Evolutionary conservation across 2,329 filamentous ascomycete genomes (phyloP).

Genomic region (Calonectria naviculata): DNA sequence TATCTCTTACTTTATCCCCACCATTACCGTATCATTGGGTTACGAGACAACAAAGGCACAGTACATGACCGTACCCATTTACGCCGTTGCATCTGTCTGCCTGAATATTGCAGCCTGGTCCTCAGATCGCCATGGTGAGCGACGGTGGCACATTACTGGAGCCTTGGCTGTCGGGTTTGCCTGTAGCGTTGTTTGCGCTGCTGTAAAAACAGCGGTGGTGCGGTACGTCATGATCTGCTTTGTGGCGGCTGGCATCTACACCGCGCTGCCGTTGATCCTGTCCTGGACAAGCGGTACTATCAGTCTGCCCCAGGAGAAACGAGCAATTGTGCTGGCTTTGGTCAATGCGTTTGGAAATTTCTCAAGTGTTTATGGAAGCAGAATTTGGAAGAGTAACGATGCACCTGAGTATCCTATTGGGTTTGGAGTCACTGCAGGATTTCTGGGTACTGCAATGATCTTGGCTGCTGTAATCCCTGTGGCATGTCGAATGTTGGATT

Average conservation of each 20-base stretch:
- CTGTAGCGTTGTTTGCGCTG: slow-evolving; percentile 7
- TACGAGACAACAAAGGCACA: slow-evolving; percentile 53
- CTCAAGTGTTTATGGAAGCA: slow-evolving; percentile 20
- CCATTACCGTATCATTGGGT: slow-evolving; percentile 59
- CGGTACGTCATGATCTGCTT: slow-evolving; percentile 31
- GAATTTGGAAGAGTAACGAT: slow-evolving; percentile 41
- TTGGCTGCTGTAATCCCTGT: slow-evolving; percentile 38
- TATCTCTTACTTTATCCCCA: slow-evolving; percentile 65
- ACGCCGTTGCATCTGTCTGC: neutral
- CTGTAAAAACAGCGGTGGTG: neutral
- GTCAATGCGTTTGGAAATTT: slow-evolving; percentile 22
- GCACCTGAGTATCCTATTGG: slow-evolving; percentile 40
- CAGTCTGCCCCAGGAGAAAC: slow-evolving; percentile 13
- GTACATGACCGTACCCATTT: slow-evolving; percentile 27
- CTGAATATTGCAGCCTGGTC: slow-evolving; percentile 18
- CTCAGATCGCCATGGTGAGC: slow-evolving; percentile 13
- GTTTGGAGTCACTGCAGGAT: slow-evolving; percentile 43
- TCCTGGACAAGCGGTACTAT: slow-evolving; percentile 22
- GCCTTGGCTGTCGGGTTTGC: neutral
- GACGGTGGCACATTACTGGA: slow-evolving; percentile 13
- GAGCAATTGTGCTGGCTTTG: slow-evolving; percentile 7
- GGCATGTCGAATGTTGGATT: slow-evolving; percentile 23
- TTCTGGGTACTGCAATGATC: slow-evolving; percentile 39
- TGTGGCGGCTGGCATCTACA: slow-evolving; percentile 10
- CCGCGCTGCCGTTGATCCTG: slow-evolving; percentile 17